Base-by-base conservation (phyloP, 306 rosid genomes). In the Castanea crenata region DNA sequence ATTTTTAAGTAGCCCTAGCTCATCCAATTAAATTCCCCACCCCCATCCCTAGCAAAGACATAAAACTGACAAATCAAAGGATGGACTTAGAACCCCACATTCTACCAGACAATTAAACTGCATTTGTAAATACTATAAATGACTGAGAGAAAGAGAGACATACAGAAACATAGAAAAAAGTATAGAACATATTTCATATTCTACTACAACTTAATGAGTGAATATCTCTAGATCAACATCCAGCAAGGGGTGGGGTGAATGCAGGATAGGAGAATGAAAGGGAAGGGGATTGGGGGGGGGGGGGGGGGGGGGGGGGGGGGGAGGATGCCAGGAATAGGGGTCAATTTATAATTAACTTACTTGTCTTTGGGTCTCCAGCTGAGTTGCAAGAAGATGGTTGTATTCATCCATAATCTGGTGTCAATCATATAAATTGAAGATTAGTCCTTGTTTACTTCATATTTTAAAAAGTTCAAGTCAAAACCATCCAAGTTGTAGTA, bases 291-390 rank as follows among this genome's bases (percentile, higher is more conserved):
- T 0, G 21, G 21, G 21, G 21, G 21, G 21, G 21, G 21, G 21
- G 21, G 21, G 21, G 21, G 21, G 21, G 21, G 21, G 21, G 21
- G 21, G 21, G 21, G 52, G 27, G 25, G 21, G 54, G 15, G 35
- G 29, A 35, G 9, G 11, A 52, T 64, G 70, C 44, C 16, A 31
- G 27, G 27, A 34, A 8, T 19, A 4, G 29, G 27, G 27, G 20
- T 68, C 15, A 35, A 68, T 38, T 68, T 35, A 61, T 9, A 15
- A 72, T 63, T 52, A 73, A 74, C 92, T 75, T 84, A 95, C 99
- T 78, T 88, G 98, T 91, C 98, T 93, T 79, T 95, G 97, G 79
- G 84, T 87, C 82, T 95, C 96, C 86, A 93, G 85, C 87, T 93
- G 99, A 76, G 92, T 90, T 58, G 97, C 88, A 81, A 95, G 92